These are phyloP conservation scores for Fraxinus albicans DNA, from an alignment of 305 asterid genomes.

Conservation along the genomic window DNA sequence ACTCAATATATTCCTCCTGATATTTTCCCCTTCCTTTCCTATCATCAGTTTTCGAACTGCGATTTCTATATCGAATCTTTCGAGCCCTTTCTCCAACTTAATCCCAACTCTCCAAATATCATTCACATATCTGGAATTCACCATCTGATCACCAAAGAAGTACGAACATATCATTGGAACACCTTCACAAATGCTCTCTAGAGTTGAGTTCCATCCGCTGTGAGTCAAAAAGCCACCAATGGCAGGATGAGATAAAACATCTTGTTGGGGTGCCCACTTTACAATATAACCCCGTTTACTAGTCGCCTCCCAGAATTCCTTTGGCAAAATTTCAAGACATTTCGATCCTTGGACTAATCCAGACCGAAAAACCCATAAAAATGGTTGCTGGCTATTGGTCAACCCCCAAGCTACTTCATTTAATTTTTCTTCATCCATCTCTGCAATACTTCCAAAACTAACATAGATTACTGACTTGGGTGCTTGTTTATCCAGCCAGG, in stretches of 20 bases:
- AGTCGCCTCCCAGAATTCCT: conserved; percentile 24
- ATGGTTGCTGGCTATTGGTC: conserved; percentile 44
- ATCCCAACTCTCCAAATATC: conserved; percentile 52
- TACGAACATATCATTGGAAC: conserved; percentile 54
- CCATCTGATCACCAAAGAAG: conserved; percentile 47
- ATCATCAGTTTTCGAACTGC: conserved; percentile 32
- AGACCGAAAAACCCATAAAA: conserved; percentile 54
- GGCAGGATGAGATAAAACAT: conserved; percentile 49
- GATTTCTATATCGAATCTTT: conserved; percentile 35
- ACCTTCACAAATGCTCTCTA: conserved; percentile 56
- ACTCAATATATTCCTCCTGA: conserved; percentile 28
- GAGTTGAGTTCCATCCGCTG: conserved; percentile 59
- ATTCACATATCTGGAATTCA: conserved; percentile 42
- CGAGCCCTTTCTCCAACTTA: conserved; percentile 42
- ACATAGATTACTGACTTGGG: conserved; percentile 51
- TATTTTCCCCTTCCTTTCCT: conserved; percentile 34
- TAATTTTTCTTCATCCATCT: conserved; percentile 28
- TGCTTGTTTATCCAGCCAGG: conserved; percentile 45
- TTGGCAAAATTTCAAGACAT: conserved; percentile 28
- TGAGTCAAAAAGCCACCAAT: conserved; percentile 56
- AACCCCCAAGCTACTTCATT: conserved; percentile 48
- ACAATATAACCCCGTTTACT: conserved; percentile 36
- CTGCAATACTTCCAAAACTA: conserved; percentile 55
- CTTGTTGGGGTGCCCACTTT: conserved; percentile 58
- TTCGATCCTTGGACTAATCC: conserved; percentile 39